Base-by-base conservation (phyloP, 768 basidiomycete genomes). In the Austroboletus festivus region DNA sequence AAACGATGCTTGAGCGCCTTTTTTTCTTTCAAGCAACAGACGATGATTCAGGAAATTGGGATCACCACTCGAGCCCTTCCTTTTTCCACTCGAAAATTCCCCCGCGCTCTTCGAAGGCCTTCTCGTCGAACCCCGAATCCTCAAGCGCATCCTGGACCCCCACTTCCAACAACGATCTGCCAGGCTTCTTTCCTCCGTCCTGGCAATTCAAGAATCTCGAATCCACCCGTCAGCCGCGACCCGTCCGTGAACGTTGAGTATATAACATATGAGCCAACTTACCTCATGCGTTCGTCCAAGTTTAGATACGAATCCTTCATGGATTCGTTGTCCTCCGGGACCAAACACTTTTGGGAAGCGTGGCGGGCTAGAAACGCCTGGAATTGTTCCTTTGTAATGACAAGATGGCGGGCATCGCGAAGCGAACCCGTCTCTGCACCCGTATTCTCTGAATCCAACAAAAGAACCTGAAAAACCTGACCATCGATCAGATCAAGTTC, bases 241-340 rank as follows among this genome's bases (percentile, higher is more conserved):
- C 10, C 4, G 9, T 13, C 10, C 12, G 7, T 33, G 15, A 33
- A 4, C 5, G 10, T 33, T 33, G 10, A 4, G 15, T 9, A 9
- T 18, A n/a, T 15, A 1, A 18, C 7, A 2, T 5, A 20, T 20
- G 13, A 23, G 13, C 3, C 5, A 15, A 49, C 57, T 7, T 34
- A 65, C 72, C 72, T 57, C 72, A 72, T 71, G 5, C 63, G 41
- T 52, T 73, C 71, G 37, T 73, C 72, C 26, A 73, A 44, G 33
- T 65, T 63, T 4, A 73, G 51, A 42, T 73, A 73, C 3, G 71
- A 73, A 39, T 72, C 69, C 21, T 60, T 68, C 71, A 73, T 73
- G 2, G 63, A 45, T 10, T 71, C 63, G 44, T 73, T 73, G 38
- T 63, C 58, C 52, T 73, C 72, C 0, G 71, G 67, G 8, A 73